Base-by-base conservation (phyloP, 495 filamentous ascomycete genomes). In the Tuber aestivum region DNA sequence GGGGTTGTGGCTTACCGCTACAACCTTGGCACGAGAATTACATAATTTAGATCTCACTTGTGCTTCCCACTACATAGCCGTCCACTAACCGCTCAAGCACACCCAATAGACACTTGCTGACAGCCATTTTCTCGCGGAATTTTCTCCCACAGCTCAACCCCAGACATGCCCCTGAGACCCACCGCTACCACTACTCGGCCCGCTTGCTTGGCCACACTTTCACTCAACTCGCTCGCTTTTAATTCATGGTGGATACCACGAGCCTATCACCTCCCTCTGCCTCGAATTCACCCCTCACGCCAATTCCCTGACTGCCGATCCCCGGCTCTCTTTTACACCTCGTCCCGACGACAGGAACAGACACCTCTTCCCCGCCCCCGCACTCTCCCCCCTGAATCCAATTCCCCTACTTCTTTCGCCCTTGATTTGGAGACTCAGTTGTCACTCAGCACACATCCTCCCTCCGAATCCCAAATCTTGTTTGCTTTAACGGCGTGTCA, bases 401-500 rank as follows among this genome's bases (percentile, higher is more conserved):
- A 65, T 65, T 32, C 56, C 18, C 4, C 56, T 65, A 35, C 56
- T 32, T 65, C 56, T 32, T 65, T 65, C 12, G 56, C 56, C 3
- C 27, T 1, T 32, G 27, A 65, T 35, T 20, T 65, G 12, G 12
- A 18, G 56, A 7, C 56, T 14, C 56, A 65, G 56, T n/a, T 79
- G 18, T 48, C 71, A 21, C 50, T 70, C n/a, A 71, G 37, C n/a
- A 70, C 38, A 75, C 75, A 45, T 16, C 32, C 78, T n/a, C 78
- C 72, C 23, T 72, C 77, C 2, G 78, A 79, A n/a, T 9, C 72
- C 5, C 76, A 79, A 38, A 83, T 89, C 23, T 81, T 86, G 41
- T 71, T 82, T 41, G 76, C 86, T 32, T 83, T 90, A 23, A 79
- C 84, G 61, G 79, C 83, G 83, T 89, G 88, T 69, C 84, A 86